phyloP scores from a whole-genome alignment of 495 filamentous ascomycete genomes.

The Penicillium egyptiacum region DNA sequence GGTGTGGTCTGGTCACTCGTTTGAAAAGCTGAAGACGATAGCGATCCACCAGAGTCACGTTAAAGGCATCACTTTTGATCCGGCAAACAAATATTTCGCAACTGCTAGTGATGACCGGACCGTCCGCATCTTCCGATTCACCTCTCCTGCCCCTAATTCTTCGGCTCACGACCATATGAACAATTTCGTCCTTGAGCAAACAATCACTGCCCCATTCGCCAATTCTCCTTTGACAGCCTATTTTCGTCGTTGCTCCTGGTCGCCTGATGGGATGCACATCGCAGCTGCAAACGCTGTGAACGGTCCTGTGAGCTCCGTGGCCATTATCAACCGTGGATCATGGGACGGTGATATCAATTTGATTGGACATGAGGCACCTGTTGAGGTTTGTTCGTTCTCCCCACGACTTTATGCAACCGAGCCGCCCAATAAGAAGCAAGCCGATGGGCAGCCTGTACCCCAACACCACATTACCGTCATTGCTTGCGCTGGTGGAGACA shows the following conservation, averaged over 20 bases:
- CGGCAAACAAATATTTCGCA: slow-evolving; percentile 98
- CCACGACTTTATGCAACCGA: slow-evolving; percentile 83
- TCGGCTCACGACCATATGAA: slow-evolving; percentile 90
- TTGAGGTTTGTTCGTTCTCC: slow-evolving; percentile 96
- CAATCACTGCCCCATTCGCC: slow-evolving; percentile 78
- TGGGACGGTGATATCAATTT: slow-evolving; percentile 98
- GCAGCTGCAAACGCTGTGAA: slow-evolving; percentile 96
- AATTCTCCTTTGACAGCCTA: slow-evolving; percentile 93
- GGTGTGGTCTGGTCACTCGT: slow-evolving; percentile 95
- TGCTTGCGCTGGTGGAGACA: slow-evolving; percentile 94
- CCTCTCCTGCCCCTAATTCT: slow-evolving; percentile 84
- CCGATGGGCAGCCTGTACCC: slow-evolving; percentile 39
- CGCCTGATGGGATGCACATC: slow-evolving; percentile 94
- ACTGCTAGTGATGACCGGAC: slow-evolving; percentile 96
- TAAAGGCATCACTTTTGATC: slow-evolving; percentile 97
- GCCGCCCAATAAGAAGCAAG: slow-evolving; percentile 48
- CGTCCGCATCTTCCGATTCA: slow-evolving; percentile 96
- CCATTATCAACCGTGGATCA: slow-evolving; percentile 85
- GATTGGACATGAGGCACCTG: slow-evolving; percentile 94
- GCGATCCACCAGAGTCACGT: slow-evolving; percentile 93
- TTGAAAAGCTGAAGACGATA: slow-evolving; percentile 94
- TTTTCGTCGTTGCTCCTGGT: slow-evolving; percentile 95
- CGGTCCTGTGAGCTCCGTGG: slow-evolving; percentile 93
- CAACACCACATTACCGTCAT: slow-evolving; percentile 81
- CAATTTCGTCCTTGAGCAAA: slow-evolving; percentile 90